These are phyloP conservation scores for Suillus subaureus DNA, from an alignment of 768 basidiomycete genomes.

Conservation along the genomic window DNA sequence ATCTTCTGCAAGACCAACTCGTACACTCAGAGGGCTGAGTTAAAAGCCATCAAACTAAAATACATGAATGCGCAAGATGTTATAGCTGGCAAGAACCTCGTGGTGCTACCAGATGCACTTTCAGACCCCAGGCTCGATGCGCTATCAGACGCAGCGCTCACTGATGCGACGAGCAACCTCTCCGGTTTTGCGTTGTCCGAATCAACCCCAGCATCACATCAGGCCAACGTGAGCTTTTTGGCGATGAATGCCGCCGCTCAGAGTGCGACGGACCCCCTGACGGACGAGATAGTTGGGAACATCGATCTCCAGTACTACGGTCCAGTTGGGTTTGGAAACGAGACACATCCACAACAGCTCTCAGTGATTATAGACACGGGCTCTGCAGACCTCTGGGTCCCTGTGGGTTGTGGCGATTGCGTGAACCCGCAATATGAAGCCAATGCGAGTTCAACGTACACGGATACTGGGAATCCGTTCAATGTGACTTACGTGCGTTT, in stretches of 20 bases:
- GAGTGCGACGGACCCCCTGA: slow-evolving; percentile 25
- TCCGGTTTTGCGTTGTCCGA: not conserved
- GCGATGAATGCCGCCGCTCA: slow-evolving; percentile 1
- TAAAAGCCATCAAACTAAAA: not conserved
- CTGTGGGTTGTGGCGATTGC: slow-evolving; percentile 43
- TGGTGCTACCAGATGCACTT: not conserved
- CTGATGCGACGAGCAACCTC: too few species aligned
- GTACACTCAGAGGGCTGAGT: not conserved
- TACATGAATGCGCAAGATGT: not conserved
- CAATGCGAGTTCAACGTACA: slow-evolving; percentile 44
- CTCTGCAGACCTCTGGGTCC: slow-evolving; percentile 65
- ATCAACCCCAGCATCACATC: not conserved
- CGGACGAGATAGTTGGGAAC: slow-evolving; percentile 40
- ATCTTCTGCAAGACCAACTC: not conserved
- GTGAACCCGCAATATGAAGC: slow-evolving; percentile 40
- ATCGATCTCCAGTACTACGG: slow-evolving; percentile 53
- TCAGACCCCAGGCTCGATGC: not conserved
- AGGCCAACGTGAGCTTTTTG: not conserved
- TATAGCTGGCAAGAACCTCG: not conserved
- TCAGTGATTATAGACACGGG: slow-evolving; percentile 71
- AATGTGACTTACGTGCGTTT: slow-evolving; percentile 47
- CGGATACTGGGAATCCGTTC: slow-evolving; percentile 34
- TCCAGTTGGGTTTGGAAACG: slow-evolving; percentile 52
- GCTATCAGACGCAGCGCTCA: not conserved
- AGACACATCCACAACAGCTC: slow-evolving; percentile 42